Percentiles rank a stretch among this genome's conserved stretches.
Conservation (phyloP, 192 early-diverging fungal species). For the Coemansia reversa region DNA sequence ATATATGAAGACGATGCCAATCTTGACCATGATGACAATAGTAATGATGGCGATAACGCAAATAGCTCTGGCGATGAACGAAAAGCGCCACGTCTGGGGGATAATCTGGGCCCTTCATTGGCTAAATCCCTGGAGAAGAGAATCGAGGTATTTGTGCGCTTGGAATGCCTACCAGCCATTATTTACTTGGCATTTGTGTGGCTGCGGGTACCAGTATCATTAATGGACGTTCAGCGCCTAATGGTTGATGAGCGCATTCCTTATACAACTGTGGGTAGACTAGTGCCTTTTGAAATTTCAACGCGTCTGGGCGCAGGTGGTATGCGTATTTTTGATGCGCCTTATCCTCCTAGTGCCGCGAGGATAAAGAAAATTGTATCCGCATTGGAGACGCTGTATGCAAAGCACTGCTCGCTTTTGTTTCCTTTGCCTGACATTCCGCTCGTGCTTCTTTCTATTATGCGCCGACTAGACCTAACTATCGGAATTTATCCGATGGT, state of each 20-base stretch:
- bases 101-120: too few relatives aligned
- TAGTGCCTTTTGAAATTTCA: conserved; percentile 17
- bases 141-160: conserved; percentile 23
- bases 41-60: not conserved
- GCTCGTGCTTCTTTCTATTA: conserved; percentile 18
- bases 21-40: not conserved
- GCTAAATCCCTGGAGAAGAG: not conserved
- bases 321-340: conserved; percentile 10
- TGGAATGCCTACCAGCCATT: conserved; percentile 43
- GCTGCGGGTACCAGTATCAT: conserved; percentile 28
- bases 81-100: not conserved
- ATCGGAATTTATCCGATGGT: conserved; percentile 30
- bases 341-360: conserved; percentile 13
- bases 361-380: conserved; percentile 4
- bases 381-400: conserved; percentile 24
- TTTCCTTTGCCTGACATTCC: conserved; percentile 20
- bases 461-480: conserved; percentile 26
- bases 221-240: conserved; percentile 33
- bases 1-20: not conserved
- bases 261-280: conserved; percentile 20
- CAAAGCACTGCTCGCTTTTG: conserved; percentile 17
- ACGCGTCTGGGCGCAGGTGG: conserved; percentile 25
- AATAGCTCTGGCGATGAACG: not conserved
- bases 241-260: conserved; percentile 41
- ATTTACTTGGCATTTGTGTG: conserved; percentile 27